These are phyloP conservation scores for Claviceps pusilla DNA, from an alignment of 2,329 filamentous ascomycete species.

Conservation along the genomic window DNA sequence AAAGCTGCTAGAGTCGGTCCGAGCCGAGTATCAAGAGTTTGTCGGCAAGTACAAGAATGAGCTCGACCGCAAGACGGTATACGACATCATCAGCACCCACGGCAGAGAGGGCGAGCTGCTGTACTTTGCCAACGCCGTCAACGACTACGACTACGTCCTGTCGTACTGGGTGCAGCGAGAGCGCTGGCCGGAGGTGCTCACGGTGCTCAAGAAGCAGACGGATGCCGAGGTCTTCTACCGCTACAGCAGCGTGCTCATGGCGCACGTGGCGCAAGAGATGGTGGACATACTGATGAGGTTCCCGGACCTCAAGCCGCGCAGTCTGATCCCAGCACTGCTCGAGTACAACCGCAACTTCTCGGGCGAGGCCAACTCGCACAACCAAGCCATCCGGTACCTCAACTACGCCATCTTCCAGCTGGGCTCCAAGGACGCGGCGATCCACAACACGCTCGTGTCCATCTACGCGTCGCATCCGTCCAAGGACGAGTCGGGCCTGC, in stretches of 20 bases:
- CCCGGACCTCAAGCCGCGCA: conserved; percentile 66
- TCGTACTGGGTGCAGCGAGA: conserved; percentile 96
- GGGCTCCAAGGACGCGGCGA: conserved; percentile 63
- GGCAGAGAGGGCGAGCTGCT: conserved; percentile 85
- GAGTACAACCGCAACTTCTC: conserved; percentile 76
- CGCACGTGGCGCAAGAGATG: conserved; percentile 65
- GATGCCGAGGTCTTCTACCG: conserved; percentile 89
- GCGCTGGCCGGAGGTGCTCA: conserved; percentile 73
- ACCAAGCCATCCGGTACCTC: conserved; percentile 87
- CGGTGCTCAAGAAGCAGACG: conserved; percentile 83
- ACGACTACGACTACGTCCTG: conserved; percentile 88
- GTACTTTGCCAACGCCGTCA: conserved; percentile 74
- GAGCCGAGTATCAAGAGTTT: conserved; percentile 78
- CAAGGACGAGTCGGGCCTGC: conserved; percentile 67
- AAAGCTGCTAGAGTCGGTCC: conserved; percentile 54
- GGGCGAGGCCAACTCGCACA: conserved; percentile 50
- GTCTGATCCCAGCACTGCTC: conserved; percentile 80
- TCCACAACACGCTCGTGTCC: conserved; percentile 93
- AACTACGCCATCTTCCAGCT: conserved; percentile 85
- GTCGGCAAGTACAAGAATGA: conserved; percentile 71
- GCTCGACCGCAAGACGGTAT: conserved; percentile 79
- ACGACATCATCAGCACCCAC: conserved; percentile 91
- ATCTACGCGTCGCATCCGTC: conserved; percentile 83
- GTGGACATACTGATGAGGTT: conserved; percentile 96
- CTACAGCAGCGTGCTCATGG: conserved; percentile 94